phyloP scores from a whole-genome alignment of 768 basidiomycete genomes.

The Calocybe indica region DNA sequence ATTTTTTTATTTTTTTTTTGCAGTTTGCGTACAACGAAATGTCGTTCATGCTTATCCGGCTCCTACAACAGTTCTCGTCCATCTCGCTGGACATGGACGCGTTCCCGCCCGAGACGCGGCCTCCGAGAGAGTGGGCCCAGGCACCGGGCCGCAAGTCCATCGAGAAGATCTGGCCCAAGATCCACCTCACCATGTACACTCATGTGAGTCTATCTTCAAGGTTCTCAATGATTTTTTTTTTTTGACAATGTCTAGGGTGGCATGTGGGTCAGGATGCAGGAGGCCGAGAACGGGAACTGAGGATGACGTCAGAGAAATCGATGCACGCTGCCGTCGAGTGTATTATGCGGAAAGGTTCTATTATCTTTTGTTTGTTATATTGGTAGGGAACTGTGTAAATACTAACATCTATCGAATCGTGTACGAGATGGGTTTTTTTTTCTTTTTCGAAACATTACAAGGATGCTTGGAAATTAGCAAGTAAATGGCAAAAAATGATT shows the following conservation, averaged over 20 bases:
- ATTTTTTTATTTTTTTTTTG: background rate
- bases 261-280: slow-evolving; percentile 46
- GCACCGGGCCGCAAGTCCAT: slow-evolving; percentile 39
- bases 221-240: background rate
- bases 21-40: slow-evolving; percentile 57
- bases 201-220: slow-evolving; percentile 26
- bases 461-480: too few relatives aligned
- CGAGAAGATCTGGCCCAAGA: slow-evolving; percentile 47
- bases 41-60: slow-evolving; percentile 57
- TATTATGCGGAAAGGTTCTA: too few relatives aligned
- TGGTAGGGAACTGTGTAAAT: too few relatives aligned
- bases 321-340: too few relatives aligned
- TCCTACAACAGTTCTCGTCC: slow-evolving; percentile 53
- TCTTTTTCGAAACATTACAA: too few relatives aligned
- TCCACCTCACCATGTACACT: slow-evolving; percentile 49
- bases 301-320: too few relatives aligned
- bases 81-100: slow-evolving; percentile 42
- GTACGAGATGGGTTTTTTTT: too few relatives aligned
- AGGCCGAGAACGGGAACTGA: slow-evolving; percentile 17
- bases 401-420: too few relatives aligned
- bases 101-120: slow-evolving; percentile 36
- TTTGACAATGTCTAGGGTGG: slow-evolving; percentile 34
- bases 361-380: too few relatives aligned
- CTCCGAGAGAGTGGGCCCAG: slow-evolving; percentile 41
- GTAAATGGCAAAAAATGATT: too few relatives aligned